These are phyloP conservation scores for Metschnikowia proteae DNA, from an alignment of 805 yeast species.

Conservation along the genomic window DNA sequence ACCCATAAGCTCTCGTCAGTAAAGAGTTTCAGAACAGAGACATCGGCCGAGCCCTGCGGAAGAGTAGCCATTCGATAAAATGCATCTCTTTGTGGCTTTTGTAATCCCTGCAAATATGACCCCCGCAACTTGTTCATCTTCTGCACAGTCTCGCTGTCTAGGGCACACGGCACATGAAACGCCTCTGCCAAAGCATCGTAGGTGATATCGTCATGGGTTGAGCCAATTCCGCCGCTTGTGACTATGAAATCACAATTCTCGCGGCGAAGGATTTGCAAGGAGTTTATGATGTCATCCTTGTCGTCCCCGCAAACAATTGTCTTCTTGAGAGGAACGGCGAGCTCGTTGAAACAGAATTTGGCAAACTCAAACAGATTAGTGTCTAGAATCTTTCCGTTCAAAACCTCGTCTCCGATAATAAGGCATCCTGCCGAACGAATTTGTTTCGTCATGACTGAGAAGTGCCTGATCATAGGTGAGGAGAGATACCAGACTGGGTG, in stretches of 20 bases:
- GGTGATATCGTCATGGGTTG: conserved; percentile 89
- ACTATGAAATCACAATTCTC: conserved; percentile 61
- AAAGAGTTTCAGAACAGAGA: conserved; percentile 40
- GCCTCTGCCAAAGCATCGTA: conserved; percentile 71
- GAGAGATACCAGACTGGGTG: background rate
- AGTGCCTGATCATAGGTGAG: conserved; percentile 8
- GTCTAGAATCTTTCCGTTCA: conserved; percentile 80
- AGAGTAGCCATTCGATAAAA: conserved; percentile 77
- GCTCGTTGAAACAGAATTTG: conserved; percentile 55
- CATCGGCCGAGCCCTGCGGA: conserved; percentile 40
- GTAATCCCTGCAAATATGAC: conserved; percentile 28
- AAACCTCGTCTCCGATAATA: conserved; percentile 83
- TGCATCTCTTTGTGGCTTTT: conserved; percentile 49
- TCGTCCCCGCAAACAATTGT: conserved; percentile 79
- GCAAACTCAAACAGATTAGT: conserved; percentile 75
- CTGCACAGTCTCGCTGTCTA: conserved; percentile 56
- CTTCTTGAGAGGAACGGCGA: conserved; percentile 63
- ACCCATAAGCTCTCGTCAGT: conserved; percentile 66
- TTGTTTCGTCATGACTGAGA: conserved; percentile 14
- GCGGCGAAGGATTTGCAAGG: conserved; percentile 43
- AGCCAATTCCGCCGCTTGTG: conserved; percentile 76
- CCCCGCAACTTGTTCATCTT: conserved; percentile 54
- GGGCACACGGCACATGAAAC: conserved; percentile 45
- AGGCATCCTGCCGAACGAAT: conserved; percentile 46
- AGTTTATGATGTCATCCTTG: conserved; percentile 54